Base-by-base conservation (phyloP, 768 basidiomycete species). In the Kwoniella sp. region DNA sequence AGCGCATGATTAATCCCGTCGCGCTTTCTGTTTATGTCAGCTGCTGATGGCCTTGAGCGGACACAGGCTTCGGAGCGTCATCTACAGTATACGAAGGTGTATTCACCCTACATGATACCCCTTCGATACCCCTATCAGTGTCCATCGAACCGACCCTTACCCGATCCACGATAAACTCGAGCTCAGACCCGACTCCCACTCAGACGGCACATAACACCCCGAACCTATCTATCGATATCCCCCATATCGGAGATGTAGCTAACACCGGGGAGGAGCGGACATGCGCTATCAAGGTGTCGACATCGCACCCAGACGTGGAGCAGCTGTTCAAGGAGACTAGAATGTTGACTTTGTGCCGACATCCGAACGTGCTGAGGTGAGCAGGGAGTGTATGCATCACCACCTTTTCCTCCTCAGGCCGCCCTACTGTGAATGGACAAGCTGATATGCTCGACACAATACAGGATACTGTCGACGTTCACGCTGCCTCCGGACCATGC, bases 21-120 rank as follows among this genome's bases (percentile, higher is more conserved):
- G n/a, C n/a, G n/a, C n/a, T n/a, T 22, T 22, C 28, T 30, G 17
- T 22, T 20, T 64, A 2, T 55, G 25, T 13, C 31, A 47, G 59
- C 51, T n/a, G 17, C 20, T 51, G n/a, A 48, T 26, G 29, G 11
- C 13, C 22, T 30, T 13, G 17, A n/a, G 3, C 20, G 15, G n/a
- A n/a, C n/a, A 15, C 45, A 77, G 93, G 93, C 1, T 93, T 90
- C 72, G 94, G 94, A 22, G 90, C 94, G 1, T 93, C 92, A 2
- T 95, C 94, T 0, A 90, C 89, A 61, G 94, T 97, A 5, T 92
- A 94, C 74, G 81, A 87, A 15, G 93, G 93, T 0, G 80, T 83
- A 1, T 93, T 87, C 78, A 84, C 83, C 7, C 83, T 85, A 4
- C 65, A 85, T 72, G 62, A 31, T 3, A 45, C 11, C 20, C 41